phyloP scores from a whole-genome alignment of 306 rosid species.

The Inga laurina region DNA sequence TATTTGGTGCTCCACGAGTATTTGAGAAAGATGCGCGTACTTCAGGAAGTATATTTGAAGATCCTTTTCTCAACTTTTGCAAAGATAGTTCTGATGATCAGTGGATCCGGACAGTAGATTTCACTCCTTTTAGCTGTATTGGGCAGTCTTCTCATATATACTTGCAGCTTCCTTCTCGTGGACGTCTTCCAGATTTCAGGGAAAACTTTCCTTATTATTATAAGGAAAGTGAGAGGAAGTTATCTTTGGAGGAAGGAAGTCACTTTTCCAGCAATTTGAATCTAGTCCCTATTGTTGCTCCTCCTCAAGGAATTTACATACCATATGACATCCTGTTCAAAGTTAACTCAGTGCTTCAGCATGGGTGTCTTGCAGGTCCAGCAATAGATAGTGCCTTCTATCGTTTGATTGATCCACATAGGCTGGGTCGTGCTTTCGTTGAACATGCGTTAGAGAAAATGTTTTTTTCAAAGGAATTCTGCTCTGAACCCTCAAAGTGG shows the following conservation, averaged over 20 bases:
- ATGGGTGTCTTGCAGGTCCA: slow-evolving; percentile 70
- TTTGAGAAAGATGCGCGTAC: slow-evolving; percentile 38
- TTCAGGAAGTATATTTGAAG: slow-evolving; percentile 33
- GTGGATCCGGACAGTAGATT: slow-evolving; percentile 75
- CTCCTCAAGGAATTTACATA: slow-evolving; percentile 54
- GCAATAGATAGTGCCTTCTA: slow-evolving; percentile 55
- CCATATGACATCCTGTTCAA: slow-evolving; percentile 71
- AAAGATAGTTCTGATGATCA: slow-evolving; percentile 53
- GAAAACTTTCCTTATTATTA: slow-evolving; percentile 58
- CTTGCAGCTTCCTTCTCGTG: slow-evolving; percentile 56
- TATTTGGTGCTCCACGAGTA: slow-evolving; percentile 76
- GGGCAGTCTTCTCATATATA: slow-evolving; percentile 77
- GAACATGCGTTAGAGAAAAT: slow-evolving; percentile 67
- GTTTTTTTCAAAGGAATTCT: slow-evolving; percentile 54
- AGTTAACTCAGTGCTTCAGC: slow-evolving; percentile 67
- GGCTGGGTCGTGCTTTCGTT: slow-evolving; percentile 30
- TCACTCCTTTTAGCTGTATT: slow-evolving; percentile 53
- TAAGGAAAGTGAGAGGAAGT: slow-evolving; percentile 42
- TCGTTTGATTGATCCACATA: slow-evolving; percentile 60
- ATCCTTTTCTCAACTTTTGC: slow-evolving; percentile 42
- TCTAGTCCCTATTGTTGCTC: slow-evolving; percentile 66
- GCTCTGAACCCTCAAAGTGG: slow-evolving; percentile 74
- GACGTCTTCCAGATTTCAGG: slow-evolving; percentile 54
- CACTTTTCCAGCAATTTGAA: slow-evolving; percentile 46
- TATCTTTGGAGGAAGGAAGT: slow-evolving; percentile 44